phyloP scores from a whole-genome alignment of 2,329 filamentous ascomycete genomes.

The Rosellinia necatrix region DNA sequence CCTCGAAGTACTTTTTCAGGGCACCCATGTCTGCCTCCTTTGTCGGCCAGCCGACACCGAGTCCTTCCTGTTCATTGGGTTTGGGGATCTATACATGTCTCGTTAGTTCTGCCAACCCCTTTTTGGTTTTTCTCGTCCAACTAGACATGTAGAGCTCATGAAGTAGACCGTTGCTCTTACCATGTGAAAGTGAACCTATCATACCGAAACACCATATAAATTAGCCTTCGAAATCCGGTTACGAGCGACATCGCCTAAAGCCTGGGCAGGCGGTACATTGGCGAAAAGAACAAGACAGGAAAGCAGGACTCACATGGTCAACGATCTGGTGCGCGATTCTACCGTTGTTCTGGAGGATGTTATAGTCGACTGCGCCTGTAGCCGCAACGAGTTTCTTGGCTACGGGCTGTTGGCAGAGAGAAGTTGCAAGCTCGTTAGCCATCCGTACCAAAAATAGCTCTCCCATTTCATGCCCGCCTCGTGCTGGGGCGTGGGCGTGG shows the following conservation, averaged over 20 bases:
- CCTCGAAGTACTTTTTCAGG: slow-evolving; percentile 77
- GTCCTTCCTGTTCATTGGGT: slow-evolving; percentile 79
- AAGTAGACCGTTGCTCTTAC: slow-evolving; percentile 50
- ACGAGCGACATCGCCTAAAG: too few relatives aligned
- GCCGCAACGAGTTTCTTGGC: slow-evolving; percentile 86
- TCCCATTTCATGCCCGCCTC: background rate
- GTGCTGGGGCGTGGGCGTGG: background rate
- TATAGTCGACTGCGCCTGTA: slow-evolving; percentile 79
- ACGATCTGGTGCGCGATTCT: slow-evolving; percentile 89
- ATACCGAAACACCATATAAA: background rate
- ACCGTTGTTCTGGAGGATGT: slow-evolving; percentile 96
- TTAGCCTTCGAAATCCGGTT: too few relatives aligned
- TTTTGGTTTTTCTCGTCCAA: background rate
- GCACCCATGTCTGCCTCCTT: slow-evolving; percentile 78
- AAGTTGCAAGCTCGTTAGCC: slow-evolving; percentile 1
- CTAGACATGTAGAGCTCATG: background rate
- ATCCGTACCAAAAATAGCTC: background rate
- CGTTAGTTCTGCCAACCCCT: background rate
- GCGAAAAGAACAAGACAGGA: background rate
- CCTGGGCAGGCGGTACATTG: background rate
- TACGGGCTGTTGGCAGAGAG: slow-evolving; percentile 59
- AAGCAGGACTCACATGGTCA: slow-evolving; percentile 72
- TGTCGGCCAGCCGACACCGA: slow-evolving; percentile 80
- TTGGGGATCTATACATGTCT: slow-evolving; percentile 76
- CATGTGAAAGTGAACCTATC: slow-evolving; percentile 90